These are phyloP conservation scores for Ogataea kodamae DNA, from an alignment of 805 yeast genomes.

Conservation along the genomic window DNA sequence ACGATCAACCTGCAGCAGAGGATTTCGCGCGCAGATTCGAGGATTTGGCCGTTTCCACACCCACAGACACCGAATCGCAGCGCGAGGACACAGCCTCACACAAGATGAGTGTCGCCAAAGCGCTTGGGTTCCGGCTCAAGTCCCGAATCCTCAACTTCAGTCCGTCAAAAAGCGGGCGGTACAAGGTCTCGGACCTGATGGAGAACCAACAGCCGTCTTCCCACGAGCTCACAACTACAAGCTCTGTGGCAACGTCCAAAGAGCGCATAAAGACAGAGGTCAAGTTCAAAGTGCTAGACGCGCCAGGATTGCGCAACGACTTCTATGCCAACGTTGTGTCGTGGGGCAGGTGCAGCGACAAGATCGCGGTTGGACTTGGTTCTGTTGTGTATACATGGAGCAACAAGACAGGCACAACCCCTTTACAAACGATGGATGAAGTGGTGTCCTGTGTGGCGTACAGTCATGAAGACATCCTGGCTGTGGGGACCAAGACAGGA, in stretches of 20 bases:
- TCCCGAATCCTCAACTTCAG: constrained; percentile 40
- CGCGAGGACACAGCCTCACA: constrained; percentile 23
- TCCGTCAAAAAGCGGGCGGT: constrained; percentile 20
- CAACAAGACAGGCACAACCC: constrained; percentile 43
- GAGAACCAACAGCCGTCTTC: constrained; percentile 14
- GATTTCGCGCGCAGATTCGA: constrained; percentile 11
- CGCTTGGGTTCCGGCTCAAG: constrained; percentile 42
- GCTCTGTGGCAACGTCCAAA: constrained; percentile 15
- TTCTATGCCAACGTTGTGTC: constrained; percentile 72
- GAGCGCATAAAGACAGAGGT: constrained; percentile 34
- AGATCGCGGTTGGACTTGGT: constrained; percentile 66
- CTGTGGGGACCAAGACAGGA: constrained; percentile 61
- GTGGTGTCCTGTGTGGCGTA: constrained; percentile 56
- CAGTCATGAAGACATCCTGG: constrained; percentile 43
- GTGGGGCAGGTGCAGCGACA: constrained; percentile 55
- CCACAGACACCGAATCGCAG: constrained; percentile 5
- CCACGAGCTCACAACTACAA: constrained; percentile 13
- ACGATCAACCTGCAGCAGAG: constrained; percentile 12
- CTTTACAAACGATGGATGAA: constrained; percentile 41
- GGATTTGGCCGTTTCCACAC: constrained; percentile 9
- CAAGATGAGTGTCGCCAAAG: constrained; percentile 44
- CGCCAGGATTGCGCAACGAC: constrained; percentile 72
- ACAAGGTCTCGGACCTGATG: constrained; percentile 8
- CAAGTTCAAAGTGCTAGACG: constrained; percentile 56
- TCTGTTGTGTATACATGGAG: constrained; percentile 61